Evolutionary conservation across 768 basidiomycete species (phyloP).

Genomic region (Serendipita sp.): DNA sequence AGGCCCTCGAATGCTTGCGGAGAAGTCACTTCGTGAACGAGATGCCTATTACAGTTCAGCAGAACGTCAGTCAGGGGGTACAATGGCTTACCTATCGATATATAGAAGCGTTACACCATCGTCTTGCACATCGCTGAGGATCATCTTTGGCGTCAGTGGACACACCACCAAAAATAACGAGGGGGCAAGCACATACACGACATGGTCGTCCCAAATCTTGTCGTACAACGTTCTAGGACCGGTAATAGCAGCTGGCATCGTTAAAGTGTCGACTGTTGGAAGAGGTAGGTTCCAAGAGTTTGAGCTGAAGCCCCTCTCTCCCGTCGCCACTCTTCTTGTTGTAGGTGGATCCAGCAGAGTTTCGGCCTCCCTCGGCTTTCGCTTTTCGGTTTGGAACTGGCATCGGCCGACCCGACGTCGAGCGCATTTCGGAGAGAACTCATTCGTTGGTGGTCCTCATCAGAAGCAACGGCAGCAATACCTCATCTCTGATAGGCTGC

Average conservation of each 20-base stretch:
- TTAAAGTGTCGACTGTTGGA: slow-evolving; percentile 6
- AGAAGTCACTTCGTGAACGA: slow-evolving; percentile 84
- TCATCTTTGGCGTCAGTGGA: not conserved
- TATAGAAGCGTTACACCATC: slow-evolving; percentile 70
- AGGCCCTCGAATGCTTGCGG: slow-evolving; percentile 86
- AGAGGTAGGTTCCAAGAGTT: not conserved
- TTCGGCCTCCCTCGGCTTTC: not conserved
- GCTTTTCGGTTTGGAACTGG: not conserved
- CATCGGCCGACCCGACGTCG: not conserved
- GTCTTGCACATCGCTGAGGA: slow-evolving; percentile 44
- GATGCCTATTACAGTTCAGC: slow-evolving; percentile 31
- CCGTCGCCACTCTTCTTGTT: not conserved
- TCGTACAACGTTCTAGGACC: slow-evolving; percentile 85
- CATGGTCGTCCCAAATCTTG: slow-evolving; percentile 96
- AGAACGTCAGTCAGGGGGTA: slow-evolving; percentile 21
- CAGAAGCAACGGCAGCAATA: too few relatives aligned
- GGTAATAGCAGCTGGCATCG: slow-evolving; percentile 38
- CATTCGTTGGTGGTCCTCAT: too few relatives aligned
- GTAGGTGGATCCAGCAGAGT: not conserved
- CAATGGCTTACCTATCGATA: slow-evolving; percentile 50
- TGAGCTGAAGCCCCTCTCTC: not conserved
- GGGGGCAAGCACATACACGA: slow-evolving; percentile 41
- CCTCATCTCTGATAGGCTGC: too few relatives aligned
- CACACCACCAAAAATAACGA: not conserved
- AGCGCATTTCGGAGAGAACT: too few relatives aligned